phyloP scores from a whole-genome alignment of 805 yeast genomes.

The Ogataea ganodermae region DNA sequence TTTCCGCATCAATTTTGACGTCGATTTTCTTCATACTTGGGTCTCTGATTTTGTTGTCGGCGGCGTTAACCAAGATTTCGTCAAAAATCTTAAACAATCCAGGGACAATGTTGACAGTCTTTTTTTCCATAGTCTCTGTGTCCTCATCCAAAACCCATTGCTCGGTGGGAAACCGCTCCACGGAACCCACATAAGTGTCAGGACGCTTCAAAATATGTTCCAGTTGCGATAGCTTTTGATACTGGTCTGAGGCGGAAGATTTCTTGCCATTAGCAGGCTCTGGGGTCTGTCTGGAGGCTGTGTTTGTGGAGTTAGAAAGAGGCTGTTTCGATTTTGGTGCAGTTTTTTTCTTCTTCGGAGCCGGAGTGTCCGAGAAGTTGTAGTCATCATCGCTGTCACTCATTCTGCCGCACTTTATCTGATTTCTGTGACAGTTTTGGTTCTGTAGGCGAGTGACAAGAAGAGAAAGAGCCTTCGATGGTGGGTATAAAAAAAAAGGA shows the following conservation, averaged over 20 bases:
- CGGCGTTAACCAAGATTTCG: conserved; percentile 96
- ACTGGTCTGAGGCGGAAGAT: conserved; percentile 61
- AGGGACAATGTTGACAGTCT: conserved; percentile 80
- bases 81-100: conserved; percentile 96
- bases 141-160: conserved; percentile 86
- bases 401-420: too few relatives aligned
- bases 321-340: conserved; percentile 38
- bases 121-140: conserved; percentile 57
- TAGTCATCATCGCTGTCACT: conserved; percentile 17
- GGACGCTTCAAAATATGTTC: conserved; percentile 97
- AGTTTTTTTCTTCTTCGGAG: conserved; percentile 10
- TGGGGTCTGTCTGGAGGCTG: conserved; percentile 7
- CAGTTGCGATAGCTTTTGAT: conserved; percentile 90
- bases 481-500: neutral
- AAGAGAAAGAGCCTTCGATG: neutral
- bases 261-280: conserved; percentile 16
- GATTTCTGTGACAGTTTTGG: too few relatives aligned
- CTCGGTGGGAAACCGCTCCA: conserved; percentile 73
- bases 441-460: neutral
- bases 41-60: conserved; percentile 96
- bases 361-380: conserved; percentile 12
- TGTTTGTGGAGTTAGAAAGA: conserved; percentile 36
- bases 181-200: conserved; percentile 95
- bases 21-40: conserved; percentile 83
- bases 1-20: conserved; percentile 77